Base-by-base conservation (phyloP, 2,329 filamentous ascomycete genomes). In the Penicillium crustosum region DNA sequence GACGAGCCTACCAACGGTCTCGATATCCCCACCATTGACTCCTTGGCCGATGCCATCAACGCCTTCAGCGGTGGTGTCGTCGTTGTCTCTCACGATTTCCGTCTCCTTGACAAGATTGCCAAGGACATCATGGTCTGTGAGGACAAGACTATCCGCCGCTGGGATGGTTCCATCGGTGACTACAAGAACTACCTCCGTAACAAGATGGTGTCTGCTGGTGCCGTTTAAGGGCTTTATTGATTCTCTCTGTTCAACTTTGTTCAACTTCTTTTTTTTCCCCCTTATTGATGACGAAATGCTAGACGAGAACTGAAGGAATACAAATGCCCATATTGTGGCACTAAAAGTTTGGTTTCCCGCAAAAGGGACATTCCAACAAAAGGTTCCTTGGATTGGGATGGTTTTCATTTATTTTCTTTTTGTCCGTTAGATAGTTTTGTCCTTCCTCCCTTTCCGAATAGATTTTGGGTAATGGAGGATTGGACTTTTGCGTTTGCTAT, bases 71-170 rank as follows among this genome's bases (percentile, higher is more conserved):
- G 94, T 71, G 94, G 95, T 89, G 93, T 97, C 51, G 91, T 97
- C 53, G 93, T 97, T 64, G 94, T 99, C 57, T 95, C 90, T 70
- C 94, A 99, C 89, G 94, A 99, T 78, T 99, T 99, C 86, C 89
- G 93, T 83, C 83, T 99, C 72, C 87, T 99, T 66, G 94, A 99
- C 86, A 97, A 96, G 84, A 97, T 99, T 77, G 94, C 94, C 69
- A 99, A 99, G 85, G 91, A 99, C 78, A 99, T 99, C 78, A 87
- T 99, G 81, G 94, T 99, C 56, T 99, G 95, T 79, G 94, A 99
- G 82, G 92, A 99, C 87, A 92, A 93, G 85, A 93, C 92, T 15
- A 92, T 97, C 69, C 87, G 84, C 69, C 80, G 86, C 70, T 99
- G 94, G 94, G 88, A 93, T 63, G 93, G 93, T 70, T 81, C 79